Evolutionary conservation across 306 rosid species (phyloP), one percentile per base, ranked within the genome.

Genomic region (Astragalus glycyphyllos): DNA sequence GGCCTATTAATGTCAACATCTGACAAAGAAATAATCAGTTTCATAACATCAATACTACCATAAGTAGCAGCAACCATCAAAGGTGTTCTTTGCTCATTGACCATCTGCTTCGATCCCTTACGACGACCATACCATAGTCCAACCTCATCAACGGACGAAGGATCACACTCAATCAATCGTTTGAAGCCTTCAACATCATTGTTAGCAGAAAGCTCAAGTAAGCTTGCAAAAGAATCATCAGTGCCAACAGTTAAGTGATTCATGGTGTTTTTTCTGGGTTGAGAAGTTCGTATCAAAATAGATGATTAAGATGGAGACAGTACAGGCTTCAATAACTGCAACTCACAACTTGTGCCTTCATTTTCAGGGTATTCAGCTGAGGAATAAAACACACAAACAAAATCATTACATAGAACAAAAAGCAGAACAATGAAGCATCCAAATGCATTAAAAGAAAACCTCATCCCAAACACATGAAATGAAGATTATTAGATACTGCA

Each of bases 1-100:
- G 86, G 60, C 2, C 74, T 73, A 54, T 92, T 90, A 4, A 88
- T 68, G 50, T 92, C 91, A 26, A 82, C 86, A 54, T 53, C 86
- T 20, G 95, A 86, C 5, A 85, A 58, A 55, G 92, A 80, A 62
- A 92, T 81, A 76, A 92, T 85, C 69, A 92, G 53, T 69, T 85
- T 86, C 77, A 88, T 75, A 34, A 92, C 82, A 68, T 90, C 96
- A 79, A 86, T 80, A 59, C 92, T 90, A 1, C 98, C 98, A 76
- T 92, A 92, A 0, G 88, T 88, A 71, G 98, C 96, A 71, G 98
- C 97, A 71, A 92, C 96, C 98, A 92, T 90, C 81, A 92, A 74
- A 63, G 98, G 96, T 0, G 91, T 92, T 65, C 97, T 71, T 74
- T 81, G 87, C 84, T 86, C 92, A 64, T 85, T 86, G 68, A 87